phyloP scores from a whole-genome alignment of 2,329 filamentous ascomycete species.

The Talaromyces pinophilus region DNA sequence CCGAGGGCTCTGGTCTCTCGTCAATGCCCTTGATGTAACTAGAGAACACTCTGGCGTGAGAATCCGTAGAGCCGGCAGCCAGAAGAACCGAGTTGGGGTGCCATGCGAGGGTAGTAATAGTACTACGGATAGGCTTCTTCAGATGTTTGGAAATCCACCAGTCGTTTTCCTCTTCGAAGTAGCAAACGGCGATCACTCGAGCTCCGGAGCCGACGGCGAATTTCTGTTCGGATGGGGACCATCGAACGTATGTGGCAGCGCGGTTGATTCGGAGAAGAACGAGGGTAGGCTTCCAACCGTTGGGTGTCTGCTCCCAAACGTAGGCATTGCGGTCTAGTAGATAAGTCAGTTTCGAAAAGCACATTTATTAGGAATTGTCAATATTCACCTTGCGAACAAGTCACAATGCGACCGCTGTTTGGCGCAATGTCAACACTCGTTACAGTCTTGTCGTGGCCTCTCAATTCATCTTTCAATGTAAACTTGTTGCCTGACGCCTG shows the following conservation, averaged over 20 bases:
- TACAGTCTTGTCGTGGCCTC: constrained; percentile 95
- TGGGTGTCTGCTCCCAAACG: constrained; percentile 92
- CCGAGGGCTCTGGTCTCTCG: constrained; percentile 76
- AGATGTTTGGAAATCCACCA: constrained; percentile 99
- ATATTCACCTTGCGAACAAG: constrained; percentile 82
- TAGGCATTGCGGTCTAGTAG: constrained; percentile 86
- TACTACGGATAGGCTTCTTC: constrained; percentile 98
- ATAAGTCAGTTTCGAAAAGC: constrained; percentile 12
- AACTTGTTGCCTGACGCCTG: constrained; percentile 70
- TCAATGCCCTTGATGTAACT: constrained; percentile 96
- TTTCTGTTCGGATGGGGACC: constrained; percentile 95
- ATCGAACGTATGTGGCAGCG: constrained; percentile 93
- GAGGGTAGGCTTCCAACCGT: constrained; percentile 93
- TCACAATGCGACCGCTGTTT: constrained; percentile 87
- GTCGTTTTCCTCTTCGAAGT: constrained; percentile 99
- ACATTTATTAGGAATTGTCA: neutral
- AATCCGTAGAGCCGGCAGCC: constrained; percentile 94
- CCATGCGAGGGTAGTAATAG: constrained; percentile 92
- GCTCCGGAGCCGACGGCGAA: constrained; percentile 97
- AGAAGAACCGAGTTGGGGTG: constrained; percentile 96
- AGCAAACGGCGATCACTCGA: constrained; percentile 92
- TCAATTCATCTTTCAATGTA: constrained; percentile 85
- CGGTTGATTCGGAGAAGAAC: constrained; percentile 96
- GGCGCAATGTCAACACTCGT: constrained; percentile 96
- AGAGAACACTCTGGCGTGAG: constrained; percentile 91